Percentiles rank a stretch among this genome's conserved stretches.
These are phyloP conservation scores for Fraxinus platypoda DNA, from an alignment of 305 asterid genomes.

Conservation along the genomic window DNA sequence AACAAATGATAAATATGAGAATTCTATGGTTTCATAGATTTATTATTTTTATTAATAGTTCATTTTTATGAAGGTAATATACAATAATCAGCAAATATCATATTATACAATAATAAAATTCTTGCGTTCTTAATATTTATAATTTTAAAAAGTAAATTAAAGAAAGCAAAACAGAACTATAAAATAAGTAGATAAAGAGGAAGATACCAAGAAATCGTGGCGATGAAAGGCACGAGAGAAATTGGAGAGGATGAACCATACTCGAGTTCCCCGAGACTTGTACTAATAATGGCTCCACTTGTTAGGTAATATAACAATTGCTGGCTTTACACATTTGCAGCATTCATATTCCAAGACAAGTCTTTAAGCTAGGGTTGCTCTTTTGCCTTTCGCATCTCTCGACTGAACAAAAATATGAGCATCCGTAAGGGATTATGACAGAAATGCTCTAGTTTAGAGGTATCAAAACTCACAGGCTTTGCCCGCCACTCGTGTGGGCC, in stretches of 20 bases:
- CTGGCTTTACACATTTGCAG: not conserved
- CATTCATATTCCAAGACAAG: not conserved
- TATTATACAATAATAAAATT: not conserved
- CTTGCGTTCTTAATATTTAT: not conserved
- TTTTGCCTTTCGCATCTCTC: conserved; percentile 63
- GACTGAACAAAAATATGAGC: conserved; percentile 43
- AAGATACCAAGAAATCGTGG: not conserved
- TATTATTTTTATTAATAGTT: not conserved
- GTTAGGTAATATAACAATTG: not conserved
- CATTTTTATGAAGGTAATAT: not conserved
- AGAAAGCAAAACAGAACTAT: not conserved
- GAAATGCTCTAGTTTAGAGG: not conserved
- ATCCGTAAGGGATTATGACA: not conserved
- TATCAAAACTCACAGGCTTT: not conserved
- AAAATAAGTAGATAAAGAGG: not conserved
- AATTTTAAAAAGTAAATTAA: not conserved
- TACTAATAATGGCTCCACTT: not conserved
- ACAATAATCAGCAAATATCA: not conserved
- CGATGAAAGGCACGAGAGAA: not conserved
- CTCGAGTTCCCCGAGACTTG: not conserved
- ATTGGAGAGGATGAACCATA: not conserved
- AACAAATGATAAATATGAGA: not conserved
- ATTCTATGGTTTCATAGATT: not conserved
- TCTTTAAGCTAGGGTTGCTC: conserved; percentile 62
- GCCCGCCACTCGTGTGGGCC: not conserved